phyloP scores from a whole-genome alignment of 2,329 filamentous ascomycete species.

The Aspergillus persii region DNA sequence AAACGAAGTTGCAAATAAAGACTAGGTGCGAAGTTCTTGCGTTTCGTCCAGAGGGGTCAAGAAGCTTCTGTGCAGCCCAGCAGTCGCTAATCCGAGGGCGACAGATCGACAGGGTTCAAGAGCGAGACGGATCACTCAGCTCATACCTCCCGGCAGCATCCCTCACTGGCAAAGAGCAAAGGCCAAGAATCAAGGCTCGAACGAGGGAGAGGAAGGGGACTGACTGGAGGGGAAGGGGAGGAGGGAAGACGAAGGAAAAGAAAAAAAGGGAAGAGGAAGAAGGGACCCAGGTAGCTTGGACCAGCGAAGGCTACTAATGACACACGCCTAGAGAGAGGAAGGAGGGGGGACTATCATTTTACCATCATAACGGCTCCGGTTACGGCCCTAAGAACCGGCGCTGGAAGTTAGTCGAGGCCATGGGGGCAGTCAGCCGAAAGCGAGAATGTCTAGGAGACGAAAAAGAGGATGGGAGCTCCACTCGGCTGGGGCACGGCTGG shows the following conservation, averaged over 20 bases:
- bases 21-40: too few species aligned
- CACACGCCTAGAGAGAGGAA: not conserved
- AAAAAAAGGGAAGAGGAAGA: slow-evolving; percentile 4
- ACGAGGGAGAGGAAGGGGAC: not conserved
- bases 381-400: slow-evolving; percentile 7
- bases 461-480: slow-evolving; percentile 6
- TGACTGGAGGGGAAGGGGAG: not conserved
- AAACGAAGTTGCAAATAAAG: not conserved
- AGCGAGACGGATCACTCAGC: slow-evolving; percentile 8
- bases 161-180: not conserved
- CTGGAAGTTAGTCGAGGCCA: not conserved
- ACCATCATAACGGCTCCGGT: slow-evolving; percentile 12
- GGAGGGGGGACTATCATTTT: not conserved
- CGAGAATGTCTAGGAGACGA: not conserved
- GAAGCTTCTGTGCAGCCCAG: not conserved
- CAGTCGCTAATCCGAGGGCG: not conserved
- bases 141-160: slow-evolving; percentile 5
- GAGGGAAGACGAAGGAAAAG: not conserved
- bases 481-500: slow-evolving; percentile 3
- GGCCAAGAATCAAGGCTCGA: not conserved
- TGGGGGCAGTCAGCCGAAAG: not conserved
- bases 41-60: not conserved
- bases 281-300: not conserved
- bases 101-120: not conserved
- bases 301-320: slow-evolving; percentile 1